phyloP scores from a whole-genome alignment of 805 yeast species.

The Metschnikowia cerradonensis region DNA sequence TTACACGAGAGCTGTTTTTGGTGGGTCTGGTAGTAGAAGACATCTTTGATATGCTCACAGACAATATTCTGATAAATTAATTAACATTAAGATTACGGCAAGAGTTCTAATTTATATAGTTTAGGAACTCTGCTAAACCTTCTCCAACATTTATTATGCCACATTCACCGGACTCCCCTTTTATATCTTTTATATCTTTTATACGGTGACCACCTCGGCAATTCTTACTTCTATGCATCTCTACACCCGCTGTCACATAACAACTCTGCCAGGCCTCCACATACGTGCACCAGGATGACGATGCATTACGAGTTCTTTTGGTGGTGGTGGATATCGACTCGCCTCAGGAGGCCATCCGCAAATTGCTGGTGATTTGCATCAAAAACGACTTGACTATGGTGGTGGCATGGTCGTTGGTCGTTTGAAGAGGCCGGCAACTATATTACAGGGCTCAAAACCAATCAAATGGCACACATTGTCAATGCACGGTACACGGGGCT shows the following conservation, averaged over 20 bases:
- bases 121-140: too few species aligned
- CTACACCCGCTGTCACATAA: slow-evolving; percentile 13
- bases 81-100: too few species aligned
- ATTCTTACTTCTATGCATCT: slow-evolving; percentile 13
- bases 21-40: too few species aligned
- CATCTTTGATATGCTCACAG: too few species aligned
- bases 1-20: too few species aligned
- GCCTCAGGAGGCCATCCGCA: slow-evolving; percentile 46
- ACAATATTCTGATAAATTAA: too few species aligned
- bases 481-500: not conserved
- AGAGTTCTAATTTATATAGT: too few species aligned
- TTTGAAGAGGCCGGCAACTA: slow-evolving; percentile 47
- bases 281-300: slow-evolving; percentile 28
- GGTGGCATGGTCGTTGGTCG: slow-evolving; percentile 53
- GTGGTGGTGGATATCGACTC: slow-evolving; percentile 65
- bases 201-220: slow-evolving; percentile 7
- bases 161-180: slow-evolving; percentile 13
- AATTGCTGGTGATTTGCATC: slow-evolving; percentile 45
- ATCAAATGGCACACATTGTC: slow-evolving; percentile 24
- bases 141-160: slow-evolving; percentile 3
- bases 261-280: slow-evolving; percentile 20
- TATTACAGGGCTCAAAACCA: slow-evolving; percentile 34
- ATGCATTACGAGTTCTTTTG: slow-evolving; percentile 50
- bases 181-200: slow-evolving; percentile 2
- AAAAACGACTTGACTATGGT: slow-evolving; percentile 47